These are phyloP conservation scores for Lipomyces anomalus DNA, from an alignment of 805 yeast genomes.

Conservation along the genomic window DNA sequence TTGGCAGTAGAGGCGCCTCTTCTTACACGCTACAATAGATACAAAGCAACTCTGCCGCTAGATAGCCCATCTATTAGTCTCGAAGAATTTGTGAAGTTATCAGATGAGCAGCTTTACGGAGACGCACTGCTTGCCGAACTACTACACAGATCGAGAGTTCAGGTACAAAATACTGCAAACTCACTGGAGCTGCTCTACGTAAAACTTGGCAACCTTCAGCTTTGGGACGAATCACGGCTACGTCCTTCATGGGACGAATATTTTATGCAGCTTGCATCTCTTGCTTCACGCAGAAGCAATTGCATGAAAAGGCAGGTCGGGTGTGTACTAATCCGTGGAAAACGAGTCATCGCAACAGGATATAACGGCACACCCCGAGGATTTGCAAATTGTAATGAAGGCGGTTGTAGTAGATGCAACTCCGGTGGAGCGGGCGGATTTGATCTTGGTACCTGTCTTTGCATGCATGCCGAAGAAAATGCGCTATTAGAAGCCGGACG, in stretches of 20 bases:
- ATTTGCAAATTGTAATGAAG: slow-evolving; percentile 82
- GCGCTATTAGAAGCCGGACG: slow-evolving; percentile 92
- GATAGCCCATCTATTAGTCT: slow-evolving; percentile 18
- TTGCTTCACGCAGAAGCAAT: slow-evolving; percentile 87
- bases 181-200: slow-evolving; percentile 37
- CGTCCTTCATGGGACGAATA: slow-evolving; percentile 96
- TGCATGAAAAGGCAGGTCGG: slow-evolving; percentile 98
- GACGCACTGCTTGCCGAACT: slow-evolving; percentile 37
- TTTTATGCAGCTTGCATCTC: slow-evolving; percentile 86
- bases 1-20: slow-evolving; percentile 71
- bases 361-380: slow-evolving; percentile 97
- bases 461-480: slow-evolving; percentile 96
- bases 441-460: slow-evolving; percentile 74
- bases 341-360: slow-evolving; percentile 89
- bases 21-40: slow-evolving; percentile 37
- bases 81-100: slow-evolving; percentile 36
- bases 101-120: slow-evolving; percentile 35
- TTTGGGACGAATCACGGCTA: slow-evolving; percentile 52
- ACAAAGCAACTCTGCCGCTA: slow-evolving; percentile 4
- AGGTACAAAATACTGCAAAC: slow-evolving; percentile 48
- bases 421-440: slow-evolving; percentile 50
- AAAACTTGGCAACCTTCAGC: slow-evolving; percentile 39
- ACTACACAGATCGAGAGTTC: slow-evolving; percentile 47
- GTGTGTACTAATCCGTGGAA: slow-evolving; percentile 83
- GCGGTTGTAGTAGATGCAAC: slow-evolving; percentile 92